phyloP scores from a whole-genome alignment of 2,329 filamentous ascomycete species.

The Domatiomyces catenatus region DNA sequence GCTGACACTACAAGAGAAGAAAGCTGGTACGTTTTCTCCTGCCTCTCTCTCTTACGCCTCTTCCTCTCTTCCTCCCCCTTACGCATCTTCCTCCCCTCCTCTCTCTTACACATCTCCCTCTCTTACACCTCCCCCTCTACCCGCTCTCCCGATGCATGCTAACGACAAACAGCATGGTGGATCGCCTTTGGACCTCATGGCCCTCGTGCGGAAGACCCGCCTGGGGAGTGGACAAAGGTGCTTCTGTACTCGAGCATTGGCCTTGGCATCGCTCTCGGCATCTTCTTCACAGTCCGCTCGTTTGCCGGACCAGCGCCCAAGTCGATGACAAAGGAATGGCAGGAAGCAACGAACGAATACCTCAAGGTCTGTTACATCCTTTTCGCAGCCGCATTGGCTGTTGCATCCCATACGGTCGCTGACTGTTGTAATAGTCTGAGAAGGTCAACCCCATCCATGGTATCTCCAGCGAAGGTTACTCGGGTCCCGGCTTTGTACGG shows the following conservation, averaged over 20 bases:
- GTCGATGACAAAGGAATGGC: slow-evolving; percentile 95
- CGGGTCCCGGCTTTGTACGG: slow-evolving; percentile 65
- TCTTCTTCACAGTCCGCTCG: slow-evolving; percentile 59
- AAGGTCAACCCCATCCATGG: slow-evolving; percentile 76
- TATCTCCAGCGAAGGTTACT: slow-evolving; percentile 63
- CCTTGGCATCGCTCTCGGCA: slow-evolving; percentile 46
- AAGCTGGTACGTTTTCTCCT: slow-evolving; percentile 59
- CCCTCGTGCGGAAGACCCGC: slow-evolving; percentile 65
- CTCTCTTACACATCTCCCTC: neutral
- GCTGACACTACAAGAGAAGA: slow-evolving; percentile 93
- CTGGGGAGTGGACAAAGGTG: slow-evolving; percentile 71
- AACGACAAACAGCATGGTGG: slow-evolving; percentile 65
- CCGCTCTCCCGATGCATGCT: too few relatives aligned
- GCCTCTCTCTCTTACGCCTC: slow-evolving; percentile 1
- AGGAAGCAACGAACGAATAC: slow-evolving; percentile 89
- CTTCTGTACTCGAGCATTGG: slow-evolving; percentile 57
- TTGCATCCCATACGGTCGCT: neutral
- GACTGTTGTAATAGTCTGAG: slow-evolving; percentile 45
- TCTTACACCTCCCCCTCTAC: neutral
- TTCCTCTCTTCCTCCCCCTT: slow-evolving; percentile 10
- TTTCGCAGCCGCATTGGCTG: neutral
- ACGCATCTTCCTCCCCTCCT: too few relatives aligned
- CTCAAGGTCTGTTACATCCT: slow-evolving; percentile 47
- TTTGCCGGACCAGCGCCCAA: slow-evolving; percentile 58
- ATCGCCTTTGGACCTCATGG: slow-evolving; percentile 96